Evolutionary conservation across 1,284 basidiomycete genomes (phyloP).

Genomic region (Ganoderma leucocontextum): DNA sequence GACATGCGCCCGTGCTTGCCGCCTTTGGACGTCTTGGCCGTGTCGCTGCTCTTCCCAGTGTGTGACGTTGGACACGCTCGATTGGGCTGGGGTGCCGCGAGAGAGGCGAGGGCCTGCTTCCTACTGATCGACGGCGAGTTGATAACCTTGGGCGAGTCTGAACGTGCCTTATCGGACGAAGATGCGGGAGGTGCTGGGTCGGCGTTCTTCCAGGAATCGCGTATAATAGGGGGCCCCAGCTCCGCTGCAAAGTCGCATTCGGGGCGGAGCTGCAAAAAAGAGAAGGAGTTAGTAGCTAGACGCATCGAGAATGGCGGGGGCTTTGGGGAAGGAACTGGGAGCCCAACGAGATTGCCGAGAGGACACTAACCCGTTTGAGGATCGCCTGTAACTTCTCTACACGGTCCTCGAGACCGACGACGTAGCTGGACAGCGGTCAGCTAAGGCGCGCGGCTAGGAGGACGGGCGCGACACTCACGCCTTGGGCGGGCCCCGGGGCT

Average conservation of each 20-base stretch:
- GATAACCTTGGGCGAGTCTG: conserved; percentile 18
- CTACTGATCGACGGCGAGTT: conserved; percentile 26
- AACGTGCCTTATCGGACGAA: conserved; percentile 30
- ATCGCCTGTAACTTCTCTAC: conserved; percentile 77
- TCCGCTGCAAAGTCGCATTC: conserved; percentile 70
- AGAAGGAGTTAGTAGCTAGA: background rate
- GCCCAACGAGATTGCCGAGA: conserved; percentile 8
- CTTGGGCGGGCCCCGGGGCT: conserved; percentile 86
- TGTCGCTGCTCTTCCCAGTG: conserved; percentile 12
- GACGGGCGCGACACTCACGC: conserved; percentile 57
- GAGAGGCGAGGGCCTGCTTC: conserved; percentile 28
- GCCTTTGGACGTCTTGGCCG: conserved; percentile 5
- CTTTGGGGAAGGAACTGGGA: background rate
- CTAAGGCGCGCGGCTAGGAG: conserved; percentile 10
- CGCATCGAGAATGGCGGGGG: background rate
- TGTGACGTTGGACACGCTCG: conserved; percentile 25
- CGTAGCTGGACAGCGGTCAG: conserved; percentile 58
- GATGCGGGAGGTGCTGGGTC: conserved; percentile 38
- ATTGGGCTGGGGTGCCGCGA: conserved; percentile 28
- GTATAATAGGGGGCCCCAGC: conserved; percentile 72
- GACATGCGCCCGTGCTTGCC: conserved; percentile 15
- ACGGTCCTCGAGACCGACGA: conserved; percentile 80
- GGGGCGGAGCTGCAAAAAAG: conserved; percentile 64
- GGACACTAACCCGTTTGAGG: conserved; percentile 64
- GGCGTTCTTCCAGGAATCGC: conserved; percentile 74